Evolutionary conservation across 805 yeast species (phyloP).

Genomic region (Candida orba): DNA sequence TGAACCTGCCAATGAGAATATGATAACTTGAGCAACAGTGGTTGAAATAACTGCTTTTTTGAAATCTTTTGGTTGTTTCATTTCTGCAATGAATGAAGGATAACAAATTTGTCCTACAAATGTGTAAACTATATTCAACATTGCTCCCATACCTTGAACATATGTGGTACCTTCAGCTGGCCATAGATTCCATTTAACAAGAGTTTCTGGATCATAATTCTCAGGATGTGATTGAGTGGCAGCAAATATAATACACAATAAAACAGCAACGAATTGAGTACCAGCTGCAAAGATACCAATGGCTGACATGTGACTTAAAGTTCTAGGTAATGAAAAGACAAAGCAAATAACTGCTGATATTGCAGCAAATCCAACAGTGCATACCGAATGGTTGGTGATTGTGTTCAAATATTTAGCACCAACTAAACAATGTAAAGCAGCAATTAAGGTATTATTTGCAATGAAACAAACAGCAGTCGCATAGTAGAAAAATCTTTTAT

Average conservation of each 20-base stretch:
- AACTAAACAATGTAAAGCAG: constrained; percentile 52
- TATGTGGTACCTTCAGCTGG: constrained; percentile 47
- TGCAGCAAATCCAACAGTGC: constrained; percentile 47
- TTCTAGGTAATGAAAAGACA: constrained; percentile 47
- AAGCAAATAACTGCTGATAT: constrained; percentile 43
- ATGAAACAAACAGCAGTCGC: constrained; percentile 49
- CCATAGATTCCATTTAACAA: constrained; percentile 40
- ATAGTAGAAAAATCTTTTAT: constrained; percentile 45
- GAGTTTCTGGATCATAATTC: constrained; percentile 29
- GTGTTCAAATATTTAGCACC: constrained; percentile 57
- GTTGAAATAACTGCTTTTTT: constrained; percentile 48
- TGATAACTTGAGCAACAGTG: constrained; percentile 40
- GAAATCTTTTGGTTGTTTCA: constrained; percentile 51
- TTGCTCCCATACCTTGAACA: constrained; percentile 48
- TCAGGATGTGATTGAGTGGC: constrained; percentile 45
- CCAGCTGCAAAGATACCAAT: constrained; percentile 47
- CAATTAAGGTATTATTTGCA: constrained; percentile 49
- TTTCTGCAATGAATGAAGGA: constrained; percentile 55
- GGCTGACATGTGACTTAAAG: constrained; percentile 43
- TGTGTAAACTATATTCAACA: constrained; percentile 52
- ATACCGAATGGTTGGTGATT: constrained; percentile 39
- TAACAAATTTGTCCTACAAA: constrained; percentile 60
- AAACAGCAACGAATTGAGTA: constrained; percentile 51
- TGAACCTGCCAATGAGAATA: constrained; percentile 49
- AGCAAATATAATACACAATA: constrained; percentile 45